Conservation (phyloP, 192 early-diverging fungal genomes). For the Cetraspora pellucida region DNA sequence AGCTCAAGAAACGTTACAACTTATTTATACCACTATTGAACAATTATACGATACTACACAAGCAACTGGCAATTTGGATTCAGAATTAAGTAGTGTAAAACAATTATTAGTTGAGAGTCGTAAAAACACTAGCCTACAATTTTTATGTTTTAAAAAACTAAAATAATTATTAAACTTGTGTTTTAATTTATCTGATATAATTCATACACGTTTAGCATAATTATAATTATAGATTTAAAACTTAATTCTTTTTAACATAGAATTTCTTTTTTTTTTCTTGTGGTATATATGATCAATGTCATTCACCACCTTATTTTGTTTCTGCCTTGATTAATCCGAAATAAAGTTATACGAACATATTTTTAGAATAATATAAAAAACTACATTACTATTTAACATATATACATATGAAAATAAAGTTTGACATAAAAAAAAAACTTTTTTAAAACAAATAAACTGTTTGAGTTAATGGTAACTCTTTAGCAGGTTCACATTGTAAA, state of each 20-base stretch:
- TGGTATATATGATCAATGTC: too few relatives aligned
- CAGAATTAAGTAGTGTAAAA: conserved; percentile 57
- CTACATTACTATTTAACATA: background rate
- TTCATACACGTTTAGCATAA: too few relatives aligned
- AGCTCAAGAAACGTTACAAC: conserved; percentile 68
- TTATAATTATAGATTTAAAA: too few relatives aligned
- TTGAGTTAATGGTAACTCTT: conserved; percentile 73
- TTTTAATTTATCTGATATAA: too few relatives aligned
- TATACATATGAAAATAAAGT: background rate
- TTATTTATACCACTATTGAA: conserved; percentile 78
- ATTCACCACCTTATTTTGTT: too few relatives aligned
- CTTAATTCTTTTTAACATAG: too few relatives aligned
- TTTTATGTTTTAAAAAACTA: conserved; percentile 58
- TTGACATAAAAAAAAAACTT: conserved; percentile 34
- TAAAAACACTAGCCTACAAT: conserved; percentile 58
- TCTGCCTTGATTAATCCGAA: too few relatives aligned
- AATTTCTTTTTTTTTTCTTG: too few relatives aligned
- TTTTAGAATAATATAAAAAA: too few relatives aligned
- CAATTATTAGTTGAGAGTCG: conserved; percentile 53
- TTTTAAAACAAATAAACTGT: conserved; percentile 61
- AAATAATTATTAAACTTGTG: conserved; percentile 28
- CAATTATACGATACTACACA: conserved; percentile 57
- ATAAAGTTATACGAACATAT: too few relatives aligned
- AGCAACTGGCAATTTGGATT: conserved; percentile 51
- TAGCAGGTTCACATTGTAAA: conserved; percentile 65